Percentiles rank a stretch among this genome's conserved stretches.
Conservation (phyloP, 805 yeast species). For the Saturnispora gosingensis region DNA sequence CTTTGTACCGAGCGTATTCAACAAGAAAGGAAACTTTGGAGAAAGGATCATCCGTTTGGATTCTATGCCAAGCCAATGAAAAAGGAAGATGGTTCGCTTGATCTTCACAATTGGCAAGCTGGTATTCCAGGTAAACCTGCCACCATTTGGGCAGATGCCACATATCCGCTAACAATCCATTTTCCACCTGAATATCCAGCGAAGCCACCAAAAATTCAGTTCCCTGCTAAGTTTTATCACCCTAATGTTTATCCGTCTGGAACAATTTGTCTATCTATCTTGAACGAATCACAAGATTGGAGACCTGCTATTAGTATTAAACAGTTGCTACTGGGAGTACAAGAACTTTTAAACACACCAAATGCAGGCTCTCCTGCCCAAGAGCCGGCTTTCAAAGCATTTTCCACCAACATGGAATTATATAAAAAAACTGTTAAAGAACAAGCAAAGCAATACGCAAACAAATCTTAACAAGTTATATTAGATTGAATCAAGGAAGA, state of each 20-base stretch:
- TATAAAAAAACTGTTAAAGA: conserved; percentile 73
- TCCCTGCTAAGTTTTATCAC: conserved; percentile 86
- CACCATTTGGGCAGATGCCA: conserved; percentile 87
- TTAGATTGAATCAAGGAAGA: not conserved
- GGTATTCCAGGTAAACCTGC: conserved; percentile 91
- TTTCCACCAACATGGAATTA: conserved; percentile 51
- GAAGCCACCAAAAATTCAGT: conserved; percentile 90
- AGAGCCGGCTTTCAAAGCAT: conserved; percentile 91
- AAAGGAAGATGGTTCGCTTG: conserved; percentile 71
- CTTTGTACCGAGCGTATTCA: conserved; percentile 76
- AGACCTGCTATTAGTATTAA: conserved; percentile 90
- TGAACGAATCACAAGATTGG: conserved; percentile 97
- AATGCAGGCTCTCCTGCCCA: conserved; percentile 97
- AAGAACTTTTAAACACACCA: conserved; percentile 81
- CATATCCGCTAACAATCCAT: conserved; percentile 69
- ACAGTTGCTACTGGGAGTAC: conserved; percentile 85
- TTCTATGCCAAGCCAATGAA: conserved; percentile 88
- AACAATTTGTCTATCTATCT: conserved; percentile 83
- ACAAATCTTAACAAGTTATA: conserved; percentile 15
- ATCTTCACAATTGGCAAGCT: conserved; percentile 82
- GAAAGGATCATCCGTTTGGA: conserved; percentile 97
- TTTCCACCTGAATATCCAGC: conserved; percentile 94
- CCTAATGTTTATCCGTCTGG: conserved; percentile 98
- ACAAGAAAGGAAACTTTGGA: conserved; percentile 95
- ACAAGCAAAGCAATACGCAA: conserved; percentile 68